Conservation (phyloP, 257 asterid species). For the Capsicum rhomboideum region DNA sequence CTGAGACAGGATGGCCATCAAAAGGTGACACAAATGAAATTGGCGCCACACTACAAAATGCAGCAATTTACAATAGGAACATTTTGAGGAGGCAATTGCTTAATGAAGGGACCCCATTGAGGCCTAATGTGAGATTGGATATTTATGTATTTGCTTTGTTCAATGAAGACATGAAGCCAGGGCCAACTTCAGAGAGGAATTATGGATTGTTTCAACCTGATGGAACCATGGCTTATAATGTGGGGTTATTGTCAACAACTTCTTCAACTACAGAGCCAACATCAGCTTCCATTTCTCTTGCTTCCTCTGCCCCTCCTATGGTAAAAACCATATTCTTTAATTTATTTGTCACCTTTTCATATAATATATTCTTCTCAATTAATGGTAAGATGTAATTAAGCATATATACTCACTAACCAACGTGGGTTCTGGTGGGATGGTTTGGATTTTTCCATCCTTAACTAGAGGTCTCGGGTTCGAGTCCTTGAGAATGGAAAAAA, state of each 20-base stretch:
- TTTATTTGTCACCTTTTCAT: background rate
- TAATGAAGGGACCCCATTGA: conserved; percentile 67
- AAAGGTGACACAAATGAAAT: conserved; percentile 50
- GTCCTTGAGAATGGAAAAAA: background rate
- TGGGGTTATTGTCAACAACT: conserved; percentile 28
- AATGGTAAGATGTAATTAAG: no score
- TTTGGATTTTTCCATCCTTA: no score
- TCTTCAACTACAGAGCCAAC: background rate
- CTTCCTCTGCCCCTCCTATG: conserved; percentile 30
- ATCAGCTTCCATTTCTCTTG: conserved; percentile 5
- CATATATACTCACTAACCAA: background rate
- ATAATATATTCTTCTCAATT: background rate
- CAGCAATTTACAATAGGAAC: conserved; percentile 58
- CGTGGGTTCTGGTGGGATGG: background rate
- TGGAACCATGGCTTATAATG: conserved; percentile 58
- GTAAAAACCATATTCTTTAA: conserved; percentile 15
- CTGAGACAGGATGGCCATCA: conserved; percentile 96
- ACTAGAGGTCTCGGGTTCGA: background rate
- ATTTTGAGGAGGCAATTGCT: conserved; percentile 46
- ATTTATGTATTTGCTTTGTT: conserved; percentile 72
- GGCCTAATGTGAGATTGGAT: conserved; percentile 53
- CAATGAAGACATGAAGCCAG: conserved; percentile 79
- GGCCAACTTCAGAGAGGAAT: conserved; percentile 68
- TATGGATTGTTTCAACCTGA: conserved; percentile 66
- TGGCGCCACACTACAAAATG: conserved; percentile 59